Evolutionary conservation across 805 yeast genomes (phyloP).

Genomic region (Kazachstania bromeliacearum): DNA sequence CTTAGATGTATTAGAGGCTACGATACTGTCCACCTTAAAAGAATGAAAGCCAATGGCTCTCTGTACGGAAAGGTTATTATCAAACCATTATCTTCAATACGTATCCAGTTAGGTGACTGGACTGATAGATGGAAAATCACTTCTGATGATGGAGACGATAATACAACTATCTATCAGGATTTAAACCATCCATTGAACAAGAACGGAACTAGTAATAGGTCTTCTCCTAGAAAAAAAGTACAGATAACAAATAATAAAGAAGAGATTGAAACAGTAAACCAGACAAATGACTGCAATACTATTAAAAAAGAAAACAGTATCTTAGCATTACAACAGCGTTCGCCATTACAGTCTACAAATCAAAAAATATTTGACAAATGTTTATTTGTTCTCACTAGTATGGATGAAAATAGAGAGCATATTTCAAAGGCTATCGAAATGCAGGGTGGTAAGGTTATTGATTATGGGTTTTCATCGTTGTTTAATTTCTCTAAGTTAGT

Average conservation of each 20-base stretch:
- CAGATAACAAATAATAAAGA: background rate
- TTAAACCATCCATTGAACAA: background rate
- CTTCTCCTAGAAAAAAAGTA: conserved; percentile 3
- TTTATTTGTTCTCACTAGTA: conserved; percentile 33
- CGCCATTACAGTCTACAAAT: background rate
- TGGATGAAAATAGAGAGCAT: conserved; percentile 25
- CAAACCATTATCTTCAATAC: conserved; percentile 26
- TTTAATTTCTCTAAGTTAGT: conserved; percentile 9
- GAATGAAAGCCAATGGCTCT: conserved; percentile 15
- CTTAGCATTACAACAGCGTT: background rate
- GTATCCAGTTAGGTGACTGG: conserved; percentile 30
- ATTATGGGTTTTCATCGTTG: conserved; percentile 29
- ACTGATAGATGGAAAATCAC: conserved; percentile 26
- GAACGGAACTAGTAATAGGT: background rate
- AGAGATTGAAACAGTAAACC: background rate
- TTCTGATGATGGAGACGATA: background rate
- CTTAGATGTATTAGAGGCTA: conserved; percentile 55
- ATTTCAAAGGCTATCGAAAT: conserved; percentile 30
- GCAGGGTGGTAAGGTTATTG: conserved; percentile 37
- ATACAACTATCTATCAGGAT: background rate
- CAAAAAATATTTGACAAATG: conserved; percentile 28
- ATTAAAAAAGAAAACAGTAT: background rate
- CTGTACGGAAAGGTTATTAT: conserved; percentile 12
- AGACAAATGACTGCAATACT: background rate
- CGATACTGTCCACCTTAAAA: conserved; percentile 37